Percentiles rank a stretch among this genome's conserved stretches.
phyloP scores from a whole-genome alignment of 2,329 filamentous ascomycete species.

The Cladosporium sp. region DNA sequence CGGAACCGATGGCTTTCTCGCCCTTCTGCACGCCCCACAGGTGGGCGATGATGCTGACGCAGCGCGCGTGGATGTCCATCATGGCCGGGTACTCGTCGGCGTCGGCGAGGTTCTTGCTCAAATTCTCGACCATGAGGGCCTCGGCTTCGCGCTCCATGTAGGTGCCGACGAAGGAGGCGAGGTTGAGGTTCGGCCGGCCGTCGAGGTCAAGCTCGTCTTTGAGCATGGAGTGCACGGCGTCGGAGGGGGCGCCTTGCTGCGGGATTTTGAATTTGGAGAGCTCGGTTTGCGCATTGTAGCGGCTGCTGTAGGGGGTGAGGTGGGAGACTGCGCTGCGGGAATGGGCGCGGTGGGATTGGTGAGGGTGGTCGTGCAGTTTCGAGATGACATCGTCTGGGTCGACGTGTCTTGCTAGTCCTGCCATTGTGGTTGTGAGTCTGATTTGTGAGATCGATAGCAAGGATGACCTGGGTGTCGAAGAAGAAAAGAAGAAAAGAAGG shows the following conservation, averaged over 20 bases:
- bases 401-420: conserved; percentile 48
- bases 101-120: conserved; percentile 69
- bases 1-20: conserved; percentile 63
- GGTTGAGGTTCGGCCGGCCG: conserved; percentile 63
- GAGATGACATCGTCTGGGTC: conserved; percentile 49
- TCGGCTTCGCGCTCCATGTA: conserved; percentile 39
- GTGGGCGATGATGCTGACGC: conserved; percentile 64
- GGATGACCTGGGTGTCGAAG: too few relatives aligned
- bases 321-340: conserved; percentile 45
- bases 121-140: conserved; percentile 62
- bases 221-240: conserved; percentile 61
- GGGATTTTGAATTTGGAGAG: conserved; percentile 60
- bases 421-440: conserved; percentile 36
- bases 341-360: conserved; percentile 30
- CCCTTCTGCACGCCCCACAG: conserved; percentile 60
- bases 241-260: conserved; percentile 53
- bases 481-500: too few relatives aligned
- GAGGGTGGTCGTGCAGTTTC: conserved; percentile 46
- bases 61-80: conserved; percentile 61
- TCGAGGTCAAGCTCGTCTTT: conserved; percentile 59
- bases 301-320: conserved; percentile 54
- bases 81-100: conserved; percentile 55
- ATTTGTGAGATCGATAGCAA: neutral
- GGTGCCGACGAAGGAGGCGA: conserved; percentile 67
- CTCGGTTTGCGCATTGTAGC: conserved; percentile 52